phyloP scores from a whole-genome alignment of 2,329 filamentous ascomycete species.

The Aspergillus viridinutans region DNA sequence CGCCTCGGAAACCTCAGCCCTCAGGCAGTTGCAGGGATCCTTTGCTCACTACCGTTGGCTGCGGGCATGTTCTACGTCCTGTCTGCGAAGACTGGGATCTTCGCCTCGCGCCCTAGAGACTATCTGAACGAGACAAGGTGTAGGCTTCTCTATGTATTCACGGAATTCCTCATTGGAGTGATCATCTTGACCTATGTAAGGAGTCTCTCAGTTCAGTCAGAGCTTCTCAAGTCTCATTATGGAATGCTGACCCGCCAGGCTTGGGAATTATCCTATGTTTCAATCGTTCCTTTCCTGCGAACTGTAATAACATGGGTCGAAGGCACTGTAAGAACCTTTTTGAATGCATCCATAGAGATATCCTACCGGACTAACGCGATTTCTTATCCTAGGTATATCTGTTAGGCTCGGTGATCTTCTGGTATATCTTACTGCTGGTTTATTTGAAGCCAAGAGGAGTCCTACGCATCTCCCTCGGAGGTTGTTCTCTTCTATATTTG shows the following conservation, averaged over 20 bases:
- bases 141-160: background rate
- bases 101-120: background rate
- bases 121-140: background rate
- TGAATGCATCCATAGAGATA: background rate
- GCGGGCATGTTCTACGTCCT: background rate
- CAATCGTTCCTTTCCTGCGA: background rate
- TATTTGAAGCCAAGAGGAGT: background rate
- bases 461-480: background rate
- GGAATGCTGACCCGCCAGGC: background rate
- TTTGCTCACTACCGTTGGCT: background rate
- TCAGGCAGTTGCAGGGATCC: background rate
- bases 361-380: background rate
- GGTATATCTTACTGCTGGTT: background rate
- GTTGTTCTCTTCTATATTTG: background rate
- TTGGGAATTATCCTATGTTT: background rate
- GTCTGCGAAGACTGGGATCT: background rate
- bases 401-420: background rate
- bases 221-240: background rate
- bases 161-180: background rate
- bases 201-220: background rate
- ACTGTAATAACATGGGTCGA: background rate
- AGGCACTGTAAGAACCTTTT: background rate
- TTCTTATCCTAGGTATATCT: background rate
- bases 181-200: background rate
- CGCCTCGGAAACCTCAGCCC: background rate